Percentiles rank a stretch among this genome's conserved stretches.
These are phyloP conservation scores for Cladosporium colombiae DNA, from an alignment of 2,329 filamentous ascomycete genomes.

Conservation along the genomic window DNA sequence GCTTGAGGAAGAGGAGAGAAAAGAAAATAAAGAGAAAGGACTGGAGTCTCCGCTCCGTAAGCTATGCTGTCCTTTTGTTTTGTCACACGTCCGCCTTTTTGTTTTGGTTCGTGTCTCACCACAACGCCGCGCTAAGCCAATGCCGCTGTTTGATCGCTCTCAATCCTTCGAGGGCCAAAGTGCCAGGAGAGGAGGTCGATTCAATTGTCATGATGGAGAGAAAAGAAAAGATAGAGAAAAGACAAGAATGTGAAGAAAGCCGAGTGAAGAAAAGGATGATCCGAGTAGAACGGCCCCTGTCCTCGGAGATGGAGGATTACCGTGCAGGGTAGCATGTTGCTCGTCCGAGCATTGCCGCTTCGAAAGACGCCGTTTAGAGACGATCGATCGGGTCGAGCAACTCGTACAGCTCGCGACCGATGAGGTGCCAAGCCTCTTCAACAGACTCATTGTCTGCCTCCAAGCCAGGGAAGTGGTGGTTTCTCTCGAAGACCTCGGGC, in stretches of 20 bases:
- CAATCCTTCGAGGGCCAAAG: not conserved
- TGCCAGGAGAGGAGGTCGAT: not conserved
- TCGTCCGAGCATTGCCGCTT: not conserved
- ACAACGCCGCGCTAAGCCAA: not conserved
- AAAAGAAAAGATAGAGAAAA: not conserved
- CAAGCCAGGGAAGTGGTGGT: constrained; percentile 21
- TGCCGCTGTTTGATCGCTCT: not conserved
- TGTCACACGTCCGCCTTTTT: not conserved
- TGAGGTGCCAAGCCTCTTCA: constrained; percentile 24
- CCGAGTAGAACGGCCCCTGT: not conserved
- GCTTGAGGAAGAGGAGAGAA: not conserved
- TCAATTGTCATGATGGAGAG: not conserved
- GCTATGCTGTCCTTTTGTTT: not conserved
- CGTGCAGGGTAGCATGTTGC: not conserved
- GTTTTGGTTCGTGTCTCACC: not conserved
- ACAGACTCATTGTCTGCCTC: constrained; percentile 26
- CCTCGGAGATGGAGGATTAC: not conserved
- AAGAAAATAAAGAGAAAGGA: not conserved
- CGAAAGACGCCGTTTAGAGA: not conserved
- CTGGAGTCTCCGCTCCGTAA: not conserved
- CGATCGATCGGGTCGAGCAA: constrained; percentile 24
- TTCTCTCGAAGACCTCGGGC: constrained; percentile 25
- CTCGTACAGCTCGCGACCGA: constrained; percentile 30
- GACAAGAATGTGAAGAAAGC: not conserved
- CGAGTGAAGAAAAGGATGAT: not conserved